Evolutionary conservation across 192 early-diverging fungal species (phyloP).

Genomic region (Coemansia asiatica): DNA sequence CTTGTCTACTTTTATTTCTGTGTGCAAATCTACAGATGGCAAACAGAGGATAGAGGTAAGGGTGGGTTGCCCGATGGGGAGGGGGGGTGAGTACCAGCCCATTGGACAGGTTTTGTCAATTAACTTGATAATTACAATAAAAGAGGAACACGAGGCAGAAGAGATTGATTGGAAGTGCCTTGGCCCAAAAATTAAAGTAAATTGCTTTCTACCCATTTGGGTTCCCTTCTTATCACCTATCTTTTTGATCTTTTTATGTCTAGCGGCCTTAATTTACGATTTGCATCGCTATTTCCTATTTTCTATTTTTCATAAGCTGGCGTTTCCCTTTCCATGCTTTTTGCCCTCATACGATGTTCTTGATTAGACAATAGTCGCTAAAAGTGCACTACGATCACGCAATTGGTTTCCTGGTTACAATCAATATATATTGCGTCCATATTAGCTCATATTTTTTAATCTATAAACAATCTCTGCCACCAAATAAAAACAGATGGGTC

Average conservation of each 20-base stretch:
- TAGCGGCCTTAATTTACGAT: too few species aligned
- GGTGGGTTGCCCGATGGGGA: not conserved
- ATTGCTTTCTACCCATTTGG: too few species aligned
- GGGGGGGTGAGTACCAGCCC: not conserved
- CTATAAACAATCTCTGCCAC: not conserved
- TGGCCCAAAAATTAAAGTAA: too few species aligned
- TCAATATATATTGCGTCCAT: not conserved
- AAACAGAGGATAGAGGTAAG: too few species aligned
- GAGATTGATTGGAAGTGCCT: too few species aligned
- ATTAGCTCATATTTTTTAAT: not conserved
- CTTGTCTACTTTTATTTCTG: not conserved
- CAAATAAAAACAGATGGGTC: not conserved
- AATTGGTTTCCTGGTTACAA: not conserved
- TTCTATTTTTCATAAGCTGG: not conserved
- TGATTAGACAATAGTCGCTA: not conserved
- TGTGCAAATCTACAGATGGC: constrained; percentile 1
- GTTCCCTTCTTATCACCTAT: too few species aligned
- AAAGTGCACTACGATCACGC: not conserved
- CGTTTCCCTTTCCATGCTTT: too few species aligned
- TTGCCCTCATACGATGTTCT: not conserved
- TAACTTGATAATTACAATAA: not conserved
- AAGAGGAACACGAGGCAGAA: not conserved
- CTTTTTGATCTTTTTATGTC: too few species aligned
- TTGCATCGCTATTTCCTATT: too few species aligned
- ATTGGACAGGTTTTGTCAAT: not conserved